Evolutionary conservation across 1,284 basidiomycete species (phyloP).

Genomic region (Sporisorium reilianum): DNA sequence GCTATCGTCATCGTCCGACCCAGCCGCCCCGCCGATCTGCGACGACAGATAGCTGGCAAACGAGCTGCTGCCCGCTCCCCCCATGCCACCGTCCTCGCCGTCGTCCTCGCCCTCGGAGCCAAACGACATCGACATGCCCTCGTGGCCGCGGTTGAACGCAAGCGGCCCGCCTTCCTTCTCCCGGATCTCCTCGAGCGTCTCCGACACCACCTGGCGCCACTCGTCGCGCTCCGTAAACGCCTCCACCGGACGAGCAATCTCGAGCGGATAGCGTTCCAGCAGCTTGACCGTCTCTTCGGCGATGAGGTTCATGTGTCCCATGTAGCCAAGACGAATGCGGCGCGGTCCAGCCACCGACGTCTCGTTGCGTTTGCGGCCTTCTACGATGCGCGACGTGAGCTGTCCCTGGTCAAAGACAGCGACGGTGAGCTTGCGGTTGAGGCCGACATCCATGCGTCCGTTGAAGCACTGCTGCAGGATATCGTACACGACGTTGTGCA

Average conservation of each 20-base stretch:
- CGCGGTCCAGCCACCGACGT: constrained; percentile 58
- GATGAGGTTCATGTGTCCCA: constrained; percentile 96
- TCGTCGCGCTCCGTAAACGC: constrained; percentile 56
- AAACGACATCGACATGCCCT: constrained; percentile 50
- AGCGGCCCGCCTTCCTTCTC: constrained; percentile 65
- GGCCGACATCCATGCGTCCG: constrained; percentile 76
- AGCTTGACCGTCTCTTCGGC: constrained; percentile 88
- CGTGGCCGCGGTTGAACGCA: constrained; percentile 62
- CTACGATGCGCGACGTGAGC: constrained; percentile 61
- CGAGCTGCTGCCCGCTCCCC: constrained; percentile 47
- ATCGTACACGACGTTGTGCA: constrained; percentile 97
- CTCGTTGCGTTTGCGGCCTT: constrained; percentile 62
- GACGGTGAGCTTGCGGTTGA: constrained; percentile 64
- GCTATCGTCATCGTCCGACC: constrained; percentile 61
- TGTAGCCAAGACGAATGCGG: constrained; percentile 77
- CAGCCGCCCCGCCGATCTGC: constrained; percentile 62
- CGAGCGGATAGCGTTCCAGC: constrained; percentile 81
- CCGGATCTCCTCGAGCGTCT: constrained; percentile 63
- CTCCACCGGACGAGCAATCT: constrained; percentile 49
- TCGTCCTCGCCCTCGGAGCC: constrained; percentile 47
- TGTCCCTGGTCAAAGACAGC: constrained; percentile 64
- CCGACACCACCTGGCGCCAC: constrained; percentile 64
- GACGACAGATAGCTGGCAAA: constrained; percentile 68
- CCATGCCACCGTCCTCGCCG: constrained; percentile 45
- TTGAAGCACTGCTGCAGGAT: constrained; percentile 94